Conservation (phyloP, 495 filamentous ascomycete genomes). For the Chaetomium cochliodes region DNA sequence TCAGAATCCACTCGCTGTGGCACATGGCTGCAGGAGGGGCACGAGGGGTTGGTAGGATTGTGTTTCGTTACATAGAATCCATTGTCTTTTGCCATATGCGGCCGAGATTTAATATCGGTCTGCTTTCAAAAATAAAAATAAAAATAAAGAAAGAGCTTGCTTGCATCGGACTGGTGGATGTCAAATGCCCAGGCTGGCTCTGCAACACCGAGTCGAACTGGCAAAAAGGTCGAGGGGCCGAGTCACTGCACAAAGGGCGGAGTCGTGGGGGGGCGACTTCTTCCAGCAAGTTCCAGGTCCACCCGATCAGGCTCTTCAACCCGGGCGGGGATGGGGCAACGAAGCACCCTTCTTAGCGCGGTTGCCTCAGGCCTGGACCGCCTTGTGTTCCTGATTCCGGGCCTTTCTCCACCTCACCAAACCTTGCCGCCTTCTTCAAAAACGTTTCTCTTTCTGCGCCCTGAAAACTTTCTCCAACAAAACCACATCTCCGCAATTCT, state of each 20-base stretch:
- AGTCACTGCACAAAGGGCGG: constrained; percentile 4
- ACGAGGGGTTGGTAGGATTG: background rate
- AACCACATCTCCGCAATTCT: constrained; percentile 12
- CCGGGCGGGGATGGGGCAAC: constrained; percentile 3
- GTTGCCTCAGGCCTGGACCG: constrained; percentile 15
- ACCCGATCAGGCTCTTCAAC: background rate
- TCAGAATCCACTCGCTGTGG: background rate
- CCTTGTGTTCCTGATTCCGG: constrained; percentile 3
- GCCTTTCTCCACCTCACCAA: constrained; percentile 20
- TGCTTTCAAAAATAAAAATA: too few relatives aligned
- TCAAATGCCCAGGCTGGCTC: too few relatives aligned
- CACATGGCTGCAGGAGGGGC: background rate
- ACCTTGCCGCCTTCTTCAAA: constrained; percentile 2
- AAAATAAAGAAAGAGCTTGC: too few relatives aligned
- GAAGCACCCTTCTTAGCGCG: background rate
- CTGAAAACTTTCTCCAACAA: constrained; percentile 9
- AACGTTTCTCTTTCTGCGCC: background rate
- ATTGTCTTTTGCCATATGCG: too few relatives aligned
- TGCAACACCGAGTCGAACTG: too few relatives aligned
- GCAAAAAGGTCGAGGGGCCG: background rate
- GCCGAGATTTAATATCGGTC: too few relatives aligned
- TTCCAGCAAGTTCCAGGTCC: background rate
- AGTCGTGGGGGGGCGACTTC: constrained; percentile 2
- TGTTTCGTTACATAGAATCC: too few relatives aligned
- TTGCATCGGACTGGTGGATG: too few relatives aligned